Base-by-base conservation (phyloP, 805 yeast species). In the Sungouiella blattae region DNA sequence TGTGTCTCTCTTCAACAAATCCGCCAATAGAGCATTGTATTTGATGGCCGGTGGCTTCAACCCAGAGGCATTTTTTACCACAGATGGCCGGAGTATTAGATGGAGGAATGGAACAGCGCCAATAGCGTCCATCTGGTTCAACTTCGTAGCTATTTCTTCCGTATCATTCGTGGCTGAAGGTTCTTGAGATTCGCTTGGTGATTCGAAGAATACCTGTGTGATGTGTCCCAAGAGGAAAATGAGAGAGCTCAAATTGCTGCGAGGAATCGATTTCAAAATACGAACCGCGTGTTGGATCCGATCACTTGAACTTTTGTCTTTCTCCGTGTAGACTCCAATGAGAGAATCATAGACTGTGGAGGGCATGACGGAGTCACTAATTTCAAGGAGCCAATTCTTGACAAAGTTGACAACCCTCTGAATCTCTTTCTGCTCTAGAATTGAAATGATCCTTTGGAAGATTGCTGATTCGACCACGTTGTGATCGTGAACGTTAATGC, bases 41-140 rank as follows among this genome's bases (percentile, higher is more conserved):
- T 37, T 39, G 1, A 39, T 50, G 14, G 58, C 24, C 0, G 71
- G 70, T 8, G 73, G 73, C 34, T 62, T 63, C 38, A 65, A 64
- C 0, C 73, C 73, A 1, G 51, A 12, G 1, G 63, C 49, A 28
- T 56, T 44, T 33, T 65, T 68, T 5, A 57, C 49, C 5, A 58
- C 53, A 1, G 72, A 61, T 0, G 73, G 73, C 23, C 73, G 50
- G 38, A 67, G 50, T 4, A 68, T 58, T 24, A 62, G 52, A 47
- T 68, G 73, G 3, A 63, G 39, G 30, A 68, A 64, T 1, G 73
- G 73, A 16, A 67, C 44, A 2, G 63, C 42, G 0, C 69, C 71
- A 18, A 67, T 54, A 2, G 41, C 28, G 2, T 60, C 61, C 68
- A 64, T 64, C 8, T 60, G 49, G 37, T 64, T 67, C 30, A 68